A percentile compares a stretch with the other conserved stretches of the same genome.
phyloP scores from a whole-genome alignment of 2,329 filamentous ascomycete genomes.

The Fusarium coicis region DNA sequence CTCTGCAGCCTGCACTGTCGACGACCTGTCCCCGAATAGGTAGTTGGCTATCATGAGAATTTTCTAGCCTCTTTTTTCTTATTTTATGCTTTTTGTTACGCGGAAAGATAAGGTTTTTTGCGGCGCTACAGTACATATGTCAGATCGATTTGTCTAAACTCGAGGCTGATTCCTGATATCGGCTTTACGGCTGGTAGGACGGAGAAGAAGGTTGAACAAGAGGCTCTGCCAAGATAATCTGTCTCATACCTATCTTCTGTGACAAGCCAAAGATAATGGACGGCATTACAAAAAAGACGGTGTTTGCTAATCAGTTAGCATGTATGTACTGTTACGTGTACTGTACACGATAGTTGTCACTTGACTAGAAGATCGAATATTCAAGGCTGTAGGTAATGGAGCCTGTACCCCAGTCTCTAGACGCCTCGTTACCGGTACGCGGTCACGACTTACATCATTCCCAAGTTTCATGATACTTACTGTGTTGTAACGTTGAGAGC shows the following conservation, averaged over 20 bases:
- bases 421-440: neutral
- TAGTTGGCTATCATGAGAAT: slow-evolving; percentile 26
- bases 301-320: neutral
- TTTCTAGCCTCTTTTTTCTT: neutral
- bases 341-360: slow-evolving; percentile 2
- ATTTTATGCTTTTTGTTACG: neutral
- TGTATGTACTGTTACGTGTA: neutral
- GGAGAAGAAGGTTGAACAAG: slow-evolving; percentile 1
- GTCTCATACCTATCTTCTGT: neutral
- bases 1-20: neutral
- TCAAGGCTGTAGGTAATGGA: neutral
- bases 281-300: neutral
- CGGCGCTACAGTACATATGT: neutral
- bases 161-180: neutral
- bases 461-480: slow-evolving; percentile 17
- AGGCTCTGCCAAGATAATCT: slow-evolving; percentile 6
- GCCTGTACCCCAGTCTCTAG: neutral
- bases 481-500: slow-evolving; percentile 31
- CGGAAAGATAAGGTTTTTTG: slow-evolving; percentile 15
- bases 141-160: slow-evolving; percentile 1
- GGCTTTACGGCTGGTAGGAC: neutral
- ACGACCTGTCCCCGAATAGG: slow-evolving; percentile 15
- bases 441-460: slow-evolving; percentile 22
- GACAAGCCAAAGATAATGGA: neutral
- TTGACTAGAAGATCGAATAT: neutral